Evolutionary conservation across 495 filamentous ascomycete genomes (phyloP), one percentile per base, ranked within the genome.

Genomic region (Sporormia fimetaria): DNA sequence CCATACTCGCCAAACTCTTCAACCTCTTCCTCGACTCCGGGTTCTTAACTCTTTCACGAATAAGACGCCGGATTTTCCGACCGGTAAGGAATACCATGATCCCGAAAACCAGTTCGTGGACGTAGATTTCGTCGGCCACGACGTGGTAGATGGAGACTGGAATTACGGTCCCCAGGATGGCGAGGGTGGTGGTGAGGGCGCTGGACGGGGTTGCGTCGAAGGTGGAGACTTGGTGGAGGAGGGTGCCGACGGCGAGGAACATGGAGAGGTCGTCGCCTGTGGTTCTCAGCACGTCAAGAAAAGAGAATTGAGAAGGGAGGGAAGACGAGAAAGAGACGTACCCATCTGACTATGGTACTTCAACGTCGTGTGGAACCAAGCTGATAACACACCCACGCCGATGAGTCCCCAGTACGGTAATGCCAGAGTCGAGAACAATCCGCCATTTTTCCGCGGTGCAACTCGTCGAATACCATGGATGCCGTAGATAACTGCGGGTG

Each of bases 261-360:
- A 78, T 78, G n/a, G 70, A 68, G 21, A 75, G 56, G 37, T 76
- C 73, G 39, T 58, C 40, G 39, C 48, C 52, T 61, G 47, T 20
- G 21, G 24, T 7, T 22, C 33, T 37, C n/a, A 36, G 28, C 20
- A 12, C 21, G 23, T 6, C 8, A 31, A 37, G 17, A n/a, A 12
- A n/a, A 44, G 7, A 34, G 21, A 37, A 6, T 12, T 17, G 21
- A 32, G 26, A 39, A 24, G 17, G 10, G 10, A 40, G 3, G n/a
- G 17, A n/a, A n/a, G 3, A 33, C 11, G 24, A 31, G 20, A 37
- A 17, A 32, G 5, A 7, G 33, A 51, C 58, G 28, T 58, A 68
- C 66, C 61, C 67, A 73, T 74, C 47, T 75, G 69, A 5, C 66
- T 65, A 35, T 69, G 62, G 36, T 74, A 73, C 33, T 68, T 69